Base-by-base conservation (phyloP, 352 stramenopile genomes). In the Phytophthora pisi region DNA sequence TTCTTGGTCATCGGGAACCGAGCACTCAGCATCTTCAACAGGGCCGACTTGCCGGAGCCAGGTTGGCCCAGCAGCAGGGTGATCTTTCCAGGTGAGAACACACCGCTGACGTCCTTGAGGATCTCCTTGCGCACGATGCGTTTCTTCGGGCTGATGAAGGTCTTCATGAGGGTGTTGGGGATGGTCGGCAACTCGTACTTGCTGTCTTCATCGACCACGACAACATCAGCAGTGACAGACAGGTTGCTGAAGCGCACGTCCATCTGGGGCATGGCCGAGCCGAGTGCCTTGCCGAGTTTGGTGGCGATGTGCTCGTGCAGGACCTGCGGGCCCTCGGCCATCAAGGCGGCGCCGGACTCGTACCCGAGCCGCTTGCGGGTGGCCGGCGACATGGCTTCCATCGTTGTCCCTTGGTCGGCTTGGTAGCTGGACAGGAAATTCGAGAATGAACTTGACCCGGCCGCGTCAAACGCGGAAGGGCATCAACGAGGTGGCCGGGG, bases 171-270 rank as follows among this genome's bases (percentile, higher is more conserved):
- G 10, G 53, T 64, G 50, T 75, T 86, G n/a, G 40, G 51, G 4
- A 81, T 28, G 6, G 74, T 79, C 11, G 75, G 72, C 15, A 83
- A 54, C 43, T 79, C 70, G 50, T 64, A 38, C 20, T 65, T 61
- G 20, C 28, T 49, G 3, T 42, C 15, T 28, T 65, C 51, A 16
- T 80, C 64, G 0, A 53, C 59, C 47, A 75, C 65, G 10, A 74
- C 42, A 1, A 78, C 57, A 43, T 81, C 70, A 2, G 78, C 78
- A 0, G 62, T 60, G 51, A 83, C 38, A 10, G 76, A 80, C 16
- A 87, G 53, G 60, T 83, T 69, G n/a, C 58, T 68, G 64, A 87
- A 84, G 9, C 74, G 76, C 15, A 87, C 68, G 30, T 84, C 74
- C 59, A 80, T 72, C 42, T 81, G 74, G 10, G 78, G 78, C 64